These are phyloP conservation scores for Fraxinus angustifolia DNA, from an alignment of 305 asterid species.

Conservation along the genomic window DNA sequence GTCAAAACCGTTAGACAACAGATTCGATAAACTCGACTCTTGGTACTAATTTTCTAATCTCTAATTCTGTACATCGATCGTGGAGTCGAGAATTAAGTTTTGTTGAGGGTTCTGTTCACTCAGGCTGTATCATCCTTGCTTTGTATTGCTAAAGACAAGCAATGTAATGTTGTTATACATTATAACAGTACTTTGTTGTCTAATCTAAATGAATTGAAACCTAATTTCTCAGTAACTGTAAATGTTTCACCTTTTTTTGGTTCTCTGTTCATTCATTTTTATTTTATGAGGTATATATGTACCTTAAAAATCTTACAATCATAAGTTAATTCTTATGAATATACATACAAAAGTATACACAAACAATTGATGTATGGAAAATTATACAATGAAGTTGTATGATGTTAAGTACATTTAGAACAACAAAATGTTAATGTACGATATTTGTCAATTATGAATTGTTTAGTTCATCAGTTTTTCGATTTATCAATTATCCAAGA, in stretches of 20 bases:
- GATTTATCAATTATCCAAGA: not conserved
- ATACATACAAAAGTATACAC: not conserved
- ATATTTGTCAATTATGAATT: not conserved
- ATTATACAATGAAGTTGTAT: not conserved
- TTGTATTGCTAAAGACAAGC: constrained; percentile 17
- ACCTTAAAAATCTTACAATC: not conserved
- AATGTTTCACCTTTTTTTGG: not conserved
- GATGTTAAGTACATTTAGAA: not conserved
- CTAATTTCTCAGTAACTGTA: not conserved
- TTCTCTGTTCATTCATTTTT: not conserved
- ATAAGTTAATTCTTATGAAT: not conserved
- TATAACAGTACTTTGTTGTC: constrained; percentile 7
- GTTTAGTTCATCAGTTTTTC: not conserved
- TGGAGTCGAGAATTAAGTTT: not conserved
- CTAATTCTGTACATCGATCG: not conserved
- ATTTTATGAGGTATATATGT: not conserved
- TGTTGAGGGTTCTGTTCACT: constrained; percentile 14
- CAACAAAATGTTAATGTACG: not conserved
- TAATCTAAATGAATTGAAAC: not conserved
- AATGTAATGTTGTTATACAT: constrained; percentile 26
- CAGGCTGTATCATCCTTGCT: not conserved
- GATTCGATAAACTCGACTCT: not conserved
- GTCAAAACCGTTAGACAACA: not conserved
- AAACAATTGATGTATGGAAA: not conserved
- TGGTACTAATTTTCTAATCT: not conserved